phyloP scores from a whole-genome alignment of 192 early-diverging fungal genomes.

The Kappamyces sp. region DNA sequence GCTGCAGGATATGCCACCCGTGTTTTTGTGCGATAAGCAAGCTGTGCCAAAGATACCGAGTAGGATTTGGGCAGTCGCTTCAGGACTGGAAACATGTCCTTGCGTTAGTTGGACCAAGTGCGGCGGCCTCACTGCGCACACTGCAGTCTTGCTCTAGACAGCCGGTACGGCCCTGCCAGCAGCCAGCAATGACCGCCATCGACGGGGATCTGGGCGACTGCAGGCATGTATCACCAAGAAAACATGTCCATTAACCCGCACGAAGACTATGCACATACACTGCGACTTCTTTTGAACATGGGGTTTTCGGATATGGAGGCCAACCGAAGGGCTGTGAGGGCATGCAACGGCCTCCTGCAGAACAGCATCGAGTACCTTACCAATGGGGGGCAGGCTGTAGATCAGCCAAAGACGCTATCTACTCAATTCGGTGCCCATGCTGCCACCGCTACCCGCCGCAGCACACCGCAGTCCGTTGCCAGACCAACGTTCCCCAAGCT shows the following conservation, averaged over 20 bases:
- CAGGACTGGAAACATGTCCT: no score
- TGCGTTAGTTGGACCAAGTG: no score
- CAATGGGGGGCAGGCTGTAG: neutral
- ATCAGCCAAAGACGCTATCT: neutral
- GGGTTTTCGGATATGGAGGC: constrained; percentile 27
- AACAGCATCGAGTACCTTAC: constrained; percentile 27
- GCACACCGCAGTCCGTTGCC: constrained; percentile 4
- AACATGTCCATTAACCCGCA: neutral
- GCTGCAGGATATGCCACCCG: no score
- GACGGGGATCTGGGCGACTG: no score
- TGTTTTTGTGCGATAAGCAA: no score
- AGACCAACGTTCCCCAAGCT: constrained; percentile 19
- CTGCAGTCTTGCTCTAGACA: no score
- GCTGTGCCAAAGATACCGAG: no score
- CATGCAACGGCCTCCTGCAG: constrained; percentile 21
- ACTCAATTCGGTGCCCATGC: neutral
- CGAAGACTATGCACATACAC: constrained; percentile 22
- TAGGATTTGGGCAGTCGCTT: no score
- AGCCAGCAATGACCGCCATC: no score
- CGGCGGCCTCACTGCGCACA: no score
- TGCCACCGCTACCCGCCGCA: neutral
- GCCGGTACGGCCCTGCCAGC: no score
- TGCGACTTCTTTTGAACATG: constrained; percentile 20
- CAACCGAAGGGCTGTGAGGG: constrained; percentile 23
- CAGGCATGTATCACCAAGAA: neutral